Conservation (phyloP, 257 asterid genomes). For the Forsythia suspensa region DNA sequence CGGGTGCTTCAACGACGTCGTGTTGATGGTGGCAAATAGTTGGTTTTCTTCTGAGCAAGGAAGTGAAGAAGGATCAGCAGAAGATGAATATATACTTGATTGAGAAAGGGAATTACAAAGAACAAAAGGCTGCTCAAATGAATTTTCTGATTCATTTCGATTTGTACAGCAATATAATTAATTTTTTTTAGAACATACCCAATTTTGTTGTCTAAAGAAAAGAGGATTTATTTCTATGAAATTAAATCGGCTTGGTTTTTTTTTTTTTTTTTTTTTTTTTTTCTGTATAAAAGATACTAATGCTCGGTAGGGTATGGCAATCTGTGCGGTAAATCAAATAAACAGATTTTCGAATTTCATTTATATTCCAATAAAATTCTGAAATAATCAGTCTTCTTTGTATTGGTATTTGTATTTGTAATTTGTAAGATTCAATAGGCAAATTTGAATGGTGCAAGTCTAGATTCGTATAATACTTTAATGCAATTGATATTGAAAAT, state of each 20-base stretch:
- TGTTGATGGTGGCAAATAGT: neutral
- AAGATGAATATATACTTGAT: neutral
- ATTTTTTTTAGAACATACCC: too few species aligned
- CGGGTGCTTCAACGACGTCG: slow-evolving; percentile 1
- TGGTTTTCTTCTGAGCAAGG: neutral
- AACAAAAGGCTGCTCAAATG: neutral
- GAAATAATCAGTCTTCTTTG: neutral
- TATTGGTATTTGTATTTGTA: too few species aligned
- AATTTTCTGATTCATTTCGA: neutral
- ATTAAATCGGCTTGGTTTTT: neutral
- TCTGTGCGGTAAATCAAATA: neutral
- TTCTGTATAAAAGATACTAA: too few species aligned
- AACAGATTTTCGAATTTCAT: neutral
- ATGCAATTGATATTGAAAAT: neutral
- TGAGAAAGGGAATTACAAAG: neutral
- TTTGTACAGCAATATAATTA: neutral
- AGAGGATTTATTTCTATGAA: neutral
- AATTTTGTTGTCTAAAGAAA: too few species aligned
- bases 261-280: too few species aligned
- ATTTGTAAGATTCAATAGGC: neutral
- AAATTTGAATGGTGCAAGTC: too few species aligned
- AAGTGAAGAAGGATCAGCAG: neutral
- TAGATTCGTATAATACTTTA: neutral
- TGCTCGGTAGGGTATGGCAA: too few species aligned
- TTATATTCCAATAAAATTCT: neutral